Conservation (phyloP, 495 filamentous ascomycete species). For the Echria macrotheca region DNA sequence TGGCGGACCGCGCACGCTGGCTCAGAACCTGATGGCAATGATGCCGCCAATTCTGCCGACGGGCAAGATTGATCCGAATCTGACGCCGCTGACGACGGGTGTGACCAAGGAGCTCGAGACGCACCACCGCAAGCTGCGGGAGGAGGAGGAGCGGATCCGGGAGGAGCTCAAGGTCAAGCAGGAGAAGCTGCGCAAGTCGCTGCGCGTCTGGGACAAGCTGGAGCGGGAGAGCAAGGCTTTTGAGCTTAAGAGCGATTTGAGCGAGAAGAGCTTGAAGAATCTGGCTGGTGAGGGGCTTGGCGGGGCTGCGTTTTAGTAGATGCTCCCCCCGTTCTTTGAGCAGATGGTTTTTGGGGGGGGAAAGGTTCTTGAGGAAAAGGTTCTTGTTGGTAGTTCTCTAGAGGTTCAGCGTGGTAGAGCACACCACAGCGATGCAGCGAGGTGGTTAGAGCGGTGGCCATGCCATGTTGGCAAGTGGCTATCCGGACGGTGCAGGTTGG, state of each 20-base stretch:
- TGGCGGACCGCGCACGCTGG: slow-evolving; percentile 30
- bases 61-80: slow-evolving; percentile 36
- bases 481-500: no score
- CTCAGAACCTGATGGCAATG: slow-evolving; percentile 35
- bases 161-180: slow-evolving; percentile 41
- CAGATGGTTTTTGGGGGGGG: background rate
- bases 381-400: no score
- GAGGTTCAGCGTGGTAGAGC: background rate
- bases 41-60: slow-evolving; percentile 38
- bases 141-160: slow-evolving; percentile 43
- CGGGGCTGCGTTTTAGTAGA: slow-evolving; percentile 38
- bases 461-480: no score
- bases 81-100: slow-evolving; percentile 26
- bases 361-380: background rate
- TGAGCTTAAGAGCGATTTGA: slow-evolving; percentile 39
- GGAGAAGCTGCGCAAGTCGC: slow-evolving; percentile 38
- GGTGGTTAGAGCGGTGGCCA: no score
- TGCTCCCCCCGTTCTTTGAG: no score
- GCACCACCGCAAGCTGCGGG: slow-evolving; percentile 33
- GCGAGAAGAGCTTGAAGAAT: slow-evolving; percentile 39
- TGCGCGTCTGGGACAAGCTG: slow-evolving; percentile 36
- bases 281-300: slow-evolving; percentile 40
- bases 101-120: slow-evolving; percentile 35
- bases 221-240: slow-evolving; percentile 41
- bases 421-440: no score